Base-by-base conservation (phyloP, 2,329 filamentous ascomycete species). In the Diaporthe batatas region DNA sequence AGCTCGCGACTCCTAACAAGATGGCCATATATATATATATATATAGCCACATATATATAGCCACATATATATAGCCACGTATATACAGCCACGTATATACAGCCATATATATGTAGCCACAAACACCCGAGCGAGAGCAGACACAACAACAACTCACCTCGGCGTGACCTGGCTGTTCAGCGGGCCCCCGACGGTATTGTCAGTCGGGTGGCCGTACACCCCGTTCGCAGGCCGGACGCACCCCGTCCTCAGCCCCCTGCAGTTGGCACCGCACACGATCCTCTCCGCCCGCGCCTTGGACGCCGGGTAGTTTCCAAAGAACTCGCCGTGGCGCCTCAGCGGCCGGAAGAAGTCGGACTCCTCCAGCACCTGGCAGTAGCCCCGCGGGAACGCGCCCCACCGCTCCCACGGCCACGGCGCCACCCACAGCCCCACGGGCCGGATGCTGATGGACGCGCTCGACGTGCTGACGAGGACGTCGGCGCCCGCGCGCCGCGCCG, bases 181-280 rank as follows among this genome's bases (percentile, higher is more conserved):
- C 58, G 85, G 84, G 0, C 82, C 77, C 1, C 84, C 84, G 1
- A 86, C 82, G 3, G 86, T 82, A 47, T 84, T 85, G 75, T 88
- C 85, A 4, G 81, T 84, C 1, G 84, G 84, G 59, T 86, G 83
- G 3, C 87, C 87, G 73, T 89, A 89, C 16, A 89, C 83, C 3
- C 85, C 85, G 74, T 88, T 88, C 3, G 84, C 84, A 0, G 87
- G 87, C 2, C 87, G 81, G 70, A 89, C 87, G 75, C 83, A 83
- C 25, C 87, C 87, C 0, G 87, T 88, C 7, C 86, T 82, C 73
- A 89, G 84, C 18, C 78, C 51, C 55, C 76, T 64, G 67, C 71
- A 57, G 68, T 86, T 82, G 12, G 84, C 80, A 0, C 73, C 77
- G 21, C 84, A 82, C 21, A 88, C 81, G 4, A 86, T 74, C 21